A percentile compares a stretch with the other conserved stretches of the same genome.
phyloP scores from a whole-genome alignment of 2,329 filamentous ascomycete genomes.

The Parastagonospora avenae region DNA sequence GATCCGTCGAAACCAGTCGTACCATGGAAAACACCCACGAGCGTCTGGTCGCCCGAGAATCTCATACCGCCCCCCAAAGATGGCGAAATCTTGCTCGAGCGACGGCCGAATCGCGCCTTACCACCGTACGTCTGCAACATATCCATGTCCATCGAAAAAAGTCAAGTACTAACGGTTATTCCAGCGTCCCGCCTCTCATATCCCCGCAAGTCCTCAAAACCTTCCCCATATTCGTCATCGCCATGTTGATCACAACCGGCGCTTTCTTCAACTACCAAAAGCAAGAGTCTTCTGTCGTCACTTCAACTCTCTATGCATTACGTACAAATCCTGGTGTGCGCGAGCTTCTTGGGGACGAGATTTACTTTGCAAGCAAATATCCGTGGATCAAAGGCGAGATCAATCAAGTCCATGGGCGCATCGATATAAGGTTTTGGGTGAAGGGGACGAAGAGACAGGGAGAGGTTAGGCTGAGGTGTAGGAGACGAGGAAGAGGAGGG shows the following conservation, averaged over 20 bases:
- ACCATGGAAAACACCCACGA: slow-evolving; percentile 47
- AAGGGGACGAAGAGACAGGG: slow-evolving; percentile 75
- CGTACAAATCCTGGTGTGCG: slow-evolving; percentile 78
- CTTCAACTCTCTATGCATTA: slow-evolving; percentile 87
- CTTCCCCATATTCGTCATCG: slow-evolving; percentile 77
- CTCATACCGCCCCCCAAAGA: slow-evolving; percentile 44
- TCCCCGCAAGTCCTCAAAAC: slow-evolving; percentile 57
- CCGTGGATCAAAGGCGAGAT: slow-evolving; percentile 67
- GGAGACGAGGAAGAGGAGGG: slow-evolving; percentile 68
- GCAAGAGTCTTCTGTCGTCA: slow-evolving; percentile 78
- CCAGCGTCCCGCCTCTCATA: slow-evolving; percentile 43
- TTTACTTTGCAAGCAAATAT: slow-evolving; percentile 56
- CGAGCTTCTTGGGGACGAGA: slow-evolving; percentile 75
- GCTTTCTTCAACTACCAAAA: slow-evolving; percentile 99
- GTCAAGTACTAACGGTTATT: neutral
- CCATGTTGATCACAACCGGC: slow-evolving; percentile 73
- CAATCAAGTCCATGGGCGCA: slow-evolving; percentile 90
- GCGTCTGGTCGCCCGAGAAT: slow-evolving; percentile 45
- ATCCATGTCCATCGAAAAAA: neutral
- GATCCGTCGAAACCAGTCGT: slow-evolving; percentile 32
- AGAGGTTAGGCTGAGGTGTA: slow-evolving; percentile 80
- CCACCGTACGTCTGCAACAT: slow-evolving; percentile 37
- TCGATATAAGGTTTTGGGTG: slow-evolving; percentile 86
- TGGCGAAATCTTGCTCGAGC: slow-evolving; percentile 41
- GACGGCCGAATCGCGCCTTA: slow-evolving; percentile 40